These are phyloP conservation scores for Pelargonium cotyledonis DNA, from an alignment of 441 rosid genomes.

Conservation along the genomic window DNA sequence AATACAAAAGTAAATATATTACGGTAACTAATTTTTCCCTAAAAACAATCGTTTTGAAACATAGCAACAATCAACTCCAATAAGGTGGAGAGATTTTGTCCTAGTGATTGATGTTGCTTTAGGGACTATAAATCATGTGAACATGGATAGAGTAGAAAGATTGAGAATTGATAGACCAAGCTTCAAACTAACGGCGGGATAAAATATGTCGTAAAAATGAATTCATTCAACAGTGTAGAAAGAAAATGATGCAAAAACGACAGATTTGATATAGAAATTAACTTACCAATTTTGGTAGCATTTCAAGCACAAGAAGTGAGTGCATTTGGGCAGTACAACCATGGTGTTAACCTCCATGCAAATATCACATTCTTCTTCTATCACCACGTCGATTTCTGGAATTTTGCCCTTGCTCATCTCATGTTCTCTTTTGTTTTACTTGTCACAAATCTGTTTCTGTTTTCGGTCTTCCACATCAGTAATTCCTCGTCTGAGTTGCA, in stretches of 20 bases:
- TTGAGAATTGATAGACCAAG: too few relatives aligned
- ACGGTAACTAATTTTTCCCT: background rate
- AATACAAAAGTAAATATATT: background rate
- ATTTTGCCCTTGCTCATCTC: slow-evolving; percentile 37
- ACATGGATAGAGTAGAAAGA: too few relatives aligned
- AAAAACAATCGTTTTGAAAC: too few relatives aligned
- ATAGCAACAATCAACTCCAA: too few relatives aligned
- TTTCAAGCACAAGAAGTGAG: slow-evolving; percentile 67
- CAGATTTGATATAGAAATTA: background rate
- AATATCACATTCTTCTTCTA: slow-evolving; percentile 88
- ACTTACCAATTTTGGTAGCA: slow-evolving; percentile 76
- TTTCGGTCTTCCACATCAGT: slow-evolving; percentile 71
- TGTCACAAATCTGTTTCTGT: slow-evolving; percentile 52
- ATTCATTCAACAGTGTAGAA: background rate
- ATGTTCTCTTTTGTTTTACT: slow-evolving; percentile 46
- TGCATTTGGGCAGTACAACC: slow-evolving; percentile 75
- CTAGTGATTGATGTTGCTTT: too few relatives aligned
- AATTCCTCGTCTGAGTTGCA: slow-evolving; percentile 75
- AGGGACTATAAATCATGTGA: too few relatives aligned
- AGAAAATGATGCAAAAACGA: background rate
- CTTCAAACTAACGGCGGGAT: too few relatives aligned
- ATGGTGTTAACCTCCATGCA: slow-evolving; percentile 65
- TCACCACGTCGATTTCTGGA: slow-evolving; percentile 50
- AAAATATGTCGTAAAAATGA: too few relatives aligned
- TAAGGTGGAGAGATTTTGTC: too few relatives aligned